A percentile compares a stretch with the other conserved stretches of the same genome.
Evolutionary conservation across 805 yeast genomes (phyloP).

Genomic region (Suhomyces kilbournensis): DNA sequence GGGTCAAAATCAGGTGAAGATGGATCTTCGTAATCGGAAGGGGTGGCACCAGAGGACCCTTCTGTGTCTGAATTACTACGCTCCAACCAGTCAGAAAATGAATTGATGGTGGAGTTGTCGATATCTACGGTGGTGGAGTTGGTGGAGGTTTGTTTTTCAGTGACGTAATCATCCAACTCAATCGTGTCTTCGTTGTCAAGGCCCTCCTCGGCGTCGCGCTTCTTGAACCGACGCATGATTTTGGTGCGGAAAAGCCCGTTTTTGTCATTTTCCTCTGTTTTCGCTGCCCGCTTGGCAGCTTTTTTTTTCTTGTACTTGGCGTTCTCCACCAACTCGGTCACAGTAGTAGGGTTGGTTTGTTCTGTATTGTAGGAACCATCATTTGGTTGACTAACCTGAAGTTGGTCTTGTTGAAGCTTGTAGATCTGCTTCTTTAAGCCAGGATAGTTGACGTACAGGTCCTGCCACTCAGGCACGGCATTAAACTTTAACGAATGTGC

Average conservation of each 20-base stretch:
- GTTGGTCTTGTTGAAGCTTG: slow-evolving; percentile 45
- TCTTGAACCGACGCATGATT: slow-evolving; percentile 17
- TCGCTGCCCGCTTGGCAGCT: background rate
- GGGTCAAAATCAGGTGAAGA: slow-evolving; percentile 18
- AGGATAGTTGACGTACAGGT: slow-evolving; percentile 43
- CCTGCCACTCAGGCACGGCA: slow-evolving; percentile 56
- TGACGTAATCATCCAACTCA: background rate
- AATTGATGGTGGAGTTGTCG: slow-evolving; percentile 16
- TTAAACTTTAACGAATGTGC: slow-evolving; percentile 49
- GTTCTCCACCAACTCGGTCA: slow-evolving; percentile 26
- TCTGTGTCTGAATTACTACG: background rate
- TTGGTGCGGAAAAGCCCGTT: slow-evolving; percentile 8
- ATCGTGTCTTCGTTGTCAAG: background rate
- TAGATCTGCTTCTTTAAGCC: slow-evolving; percentile 56
- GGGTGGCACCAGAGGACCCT: background rate
- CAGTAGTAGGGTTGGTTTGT: slow-evolving; percentile 19
- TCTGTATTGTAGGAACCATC: slow-evolving; percentile 21
- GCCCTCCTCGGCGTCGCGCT: slow-evolving; percentile 3
- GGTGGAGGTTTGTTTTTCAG: slow-evolving; percentile 11
- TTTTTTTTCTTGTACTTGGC: slow-evolving; percentile 3
- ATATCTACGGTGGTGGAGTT: slow-evolving; percentile 15
- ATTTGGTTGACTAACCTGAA: slow-evolving; percentile 18
- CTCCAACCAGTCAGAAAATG: slow-evolving; percentile 7
- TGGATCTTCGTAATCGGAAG: slow-evolving; percentile 6
- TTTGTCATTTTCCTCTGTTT: background rate